Base-by-base conservation (phyloP, 345 rosid species). In the Cardamine chenopodiifolia region DNA sequence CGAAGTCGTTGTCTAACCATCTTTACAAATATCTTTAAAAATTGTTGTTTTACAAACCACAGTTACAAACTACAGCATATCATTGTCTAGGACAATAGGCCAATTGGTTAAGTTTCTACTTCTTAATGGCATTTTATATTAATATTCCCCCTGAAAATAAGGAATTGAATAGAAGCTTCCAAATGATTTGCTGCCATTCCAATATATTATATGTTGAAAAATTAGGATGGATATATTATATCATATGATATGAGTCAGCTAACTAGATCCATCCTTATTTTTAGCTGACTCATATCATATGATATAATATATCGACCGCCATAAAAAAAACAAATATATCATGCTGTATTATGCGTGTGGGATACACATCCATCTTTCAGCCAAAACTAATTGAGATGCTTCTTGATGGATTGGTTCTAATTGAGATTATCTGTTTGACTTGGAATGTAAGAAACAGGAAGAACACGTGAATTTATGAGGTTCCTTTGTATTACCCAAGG, bases 131-230 rank as follows among this genome's bases (percentile, higher is more conserved):
- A 34, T 5, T 35, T 48, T 37, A 19, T 54, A 64, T 4, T 53
- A 25, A 50, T 31, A 45, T 55, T 31, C 22, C 71, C 66, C 44
- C 71, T n/a, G 40, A 45, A 65, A 73, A 17, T 32, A 44, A 17
- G 71, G 77, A 32, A 55, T 9, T 49, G 1, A 15, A 25, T 8
- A 25, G 60, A 74, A 66, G 78, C 44, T 23, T 74, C 66, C 52
- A 57, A 66, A 48, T 35, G 59, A 57, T 48, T 66, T 44, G 67
- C 53, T 66, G 66, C 14, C 65, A 45, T 42, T 20, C 37, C 47
- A 42, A 44, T 29, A 20, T 18, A 62, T 40, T 7, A 40, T 14
- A 40, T 14, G 13, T 4, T 48, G 37, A 49, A 60, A 58, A 31
- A 61, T 35, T 35, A 34, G 37, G 40, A 39, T 50, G 26, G 40